Conservation (phyloP, 495 filamentous ascomycete species). For the Penicillium waksmanii region DNA sequence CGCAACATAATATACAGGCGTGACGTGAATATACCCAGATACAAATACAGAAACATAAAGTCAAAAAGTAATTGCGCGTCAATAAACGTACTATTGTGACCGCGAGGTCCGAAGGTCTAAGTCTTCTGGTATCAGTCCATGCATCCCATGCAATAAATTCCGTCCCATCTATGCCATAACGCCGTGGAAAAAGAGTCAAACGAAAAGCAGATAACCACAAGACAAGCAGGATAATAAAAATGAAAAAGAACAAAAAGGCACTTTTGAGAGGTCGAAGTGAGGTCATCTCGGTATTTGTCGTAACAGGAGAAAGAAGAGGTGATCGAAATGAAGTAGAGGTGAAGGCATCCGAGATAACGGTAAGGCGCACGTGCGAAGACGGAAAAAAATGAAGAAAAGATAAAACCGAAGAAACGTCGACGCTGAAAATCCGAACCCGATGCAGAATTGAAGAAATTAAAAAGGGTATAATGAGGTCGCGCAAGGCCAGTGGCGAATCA, state of each 20-base stretch:
- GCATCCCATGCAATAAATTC: constrained; percentile 43
- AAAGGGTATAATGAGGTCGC: constrained; percentile 40
- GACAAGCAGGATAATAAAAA: constrained; percentile 14
- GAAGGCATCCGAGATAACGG: constrained; percentile 18
- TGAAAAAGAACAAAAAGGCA: constrained; percentile 25
- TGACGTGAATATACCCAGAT: constrained; percentile 5
- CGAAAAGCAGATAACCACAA: constrained; percentile 24
- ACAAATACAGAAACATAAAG: constrained; percentile 22
- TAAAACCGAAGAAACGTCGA: constrained; percentile 23
- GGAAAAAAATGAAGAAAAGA: constrained; percentile 4
- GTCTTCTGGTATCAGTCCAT: constrained; percentile 52
- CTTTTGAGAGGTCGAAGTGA: constrained; percentile 40
- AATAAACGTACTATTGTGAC: constrained; percentile 39
- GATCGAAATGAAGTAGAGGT: constrained; percentile 6
- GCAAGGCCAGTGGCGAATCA: constrained; percentile 28
- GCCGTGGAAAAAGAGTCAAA: constrained; percentile 31
- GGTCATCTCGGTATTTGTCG: constrained; percentile 32
- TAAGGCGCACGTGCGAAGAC: constrained; percentile 24
- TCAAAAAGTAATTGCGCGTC: constrained; percentile 15
- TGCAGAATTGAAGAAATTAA: constrained; percentile 38
- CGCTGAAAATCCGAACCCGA: constrained; percentile 35
- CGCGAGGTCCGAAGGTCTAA: constrained; percentile 50
- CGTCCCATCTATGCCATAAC: constrained; percentile 51
- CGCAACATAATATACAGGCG: constrained; percentile 18
- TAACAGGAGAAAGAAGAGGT: constrained; percentile 27